A percentile compares a stretch with the other conserved stretches of the same genome.
Conservation (phyloP, 768 basidiomycete species). For the Boletus reticulatus region DNA sequence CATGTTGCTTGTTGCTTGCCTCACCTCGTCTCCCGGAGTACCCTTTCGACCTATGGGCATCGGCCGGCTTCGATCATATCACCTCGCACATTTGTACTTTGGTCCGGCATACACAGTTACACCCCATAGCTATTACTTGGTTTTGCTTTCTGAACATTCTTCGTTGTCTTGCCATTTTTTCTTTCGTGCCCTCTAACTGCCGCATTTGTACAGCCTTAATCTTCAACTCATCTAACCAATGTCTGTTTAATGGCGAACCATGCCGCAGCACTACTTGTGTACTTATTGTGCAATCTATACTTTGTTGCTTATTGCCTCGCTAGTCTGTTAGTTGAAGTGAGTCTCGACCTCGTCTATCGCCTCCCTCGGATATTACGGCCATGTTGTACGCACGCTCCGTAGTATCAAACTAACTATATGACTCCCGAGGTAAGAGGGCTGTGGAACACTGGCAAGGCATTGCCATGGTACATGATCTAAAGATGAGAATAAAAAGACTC, state of each 20-base stretch:
- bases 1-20: conserved; percentile 34
- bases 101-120: conserved; percentile 54
- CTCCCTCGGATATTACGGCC: no score
- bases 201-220: conserved; percentile 43
- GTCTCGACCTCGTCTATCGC: no score
- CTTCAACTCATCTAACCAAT: conserved; percentile 40
- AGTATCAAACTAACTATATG: no score
- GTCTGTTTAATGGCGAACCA: conserved; percentile 38
- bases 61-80: conserved; percentile 45
- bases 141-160: conserved; percentile 37
- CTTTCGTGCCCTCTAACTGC: conserved; percentile 38
- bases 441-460: no score
- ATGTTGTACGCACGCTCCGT: no score
- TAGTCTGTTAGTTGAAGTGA: no score
- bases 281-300: conserved; percentile 40
- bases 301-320: conserved; percentile 23
- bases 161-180: conserved; percentile 23
- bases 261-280: conserved; percentile 38
- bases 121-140: conserved; percentile 36
- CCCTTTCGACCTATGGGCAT: conserved; percentile 35
- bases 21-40: conserved; percentile 38
- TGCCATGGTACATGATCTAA: no score
- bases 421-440: no score
- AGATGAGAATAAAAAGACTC: no score
- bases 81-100: conserved; percentile 66